Percentiles rank a stretch among this genome's conserved stretches.
phyloP scores from a whole-genome alignment of 352 stramenopile genomes.

The Nothophytophthora sp. region DNA sequence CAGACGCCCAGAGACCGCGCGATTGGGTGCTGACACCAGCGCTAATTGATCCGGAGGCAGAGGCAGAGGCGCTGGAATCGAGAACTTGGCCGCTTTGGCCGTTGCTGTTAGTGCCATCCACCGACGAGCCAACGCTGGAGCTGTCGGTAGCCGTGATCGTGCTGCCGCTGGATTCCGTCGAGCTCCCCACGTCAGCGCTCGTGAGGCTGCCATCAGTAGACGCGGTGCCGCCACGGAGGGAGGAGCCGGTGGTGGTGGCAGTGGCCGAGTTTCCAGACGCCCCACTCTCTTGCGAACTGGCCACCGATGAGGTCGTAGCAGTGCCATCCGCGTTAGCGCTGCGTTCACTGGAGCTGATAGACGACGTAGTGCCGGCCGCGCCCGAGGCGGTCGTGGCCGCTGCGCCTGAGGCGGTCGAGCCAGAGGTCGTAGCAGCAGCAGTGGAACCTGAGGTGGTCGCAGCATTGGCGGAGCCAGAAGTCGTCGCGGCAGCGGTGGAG shows the following conservation, averaged over 20 bases:
- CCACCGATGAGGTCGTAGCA: background rate
- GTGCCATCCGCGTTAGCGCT: too few relatives aligned
- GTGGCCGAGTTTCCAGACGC: background rate
- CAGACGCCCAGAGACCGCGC: constrained; percentile 3
- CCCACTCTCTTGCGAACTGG: constrained; percentile 1
- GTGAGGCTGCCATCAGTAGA: constrained; percentile 2
- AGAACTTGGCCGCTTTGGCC: background rate
- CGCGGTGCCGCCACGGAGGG: constrained; percentile 4
- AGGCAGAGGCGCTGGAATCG: constrained; percentile 5
- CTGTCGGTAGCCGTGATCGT: constrained; percentile 5
- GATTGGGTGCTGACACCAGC: constrained; percentile 1
- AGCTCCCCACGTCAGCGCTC: background rate
- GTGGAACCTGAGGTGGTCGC: background rate
- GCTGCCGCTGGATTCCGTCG: background rate
- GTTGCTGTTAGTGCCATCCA: background rate
- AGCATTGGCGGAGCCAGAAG: background rate
- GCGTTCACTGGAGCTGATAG: too few relatives aligned
- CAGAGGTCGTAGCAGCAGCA: background rate
- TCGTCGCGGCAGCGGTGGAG: background rate
- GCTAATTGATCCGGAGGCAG: constrained; percentile 11
- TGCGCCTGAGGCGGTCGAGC: background rate
- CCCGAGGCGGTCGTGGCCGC: background rate
- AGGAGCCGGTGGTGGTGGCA: constrained; percentile 7
- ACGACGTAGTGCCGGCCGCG: too few relatives aligned
- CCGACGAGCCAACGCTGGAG: constrained; percentile 3